Conservation (phyloP, 176 grass and related monocot genomes). For the Pontederia paniculata region DNA sequence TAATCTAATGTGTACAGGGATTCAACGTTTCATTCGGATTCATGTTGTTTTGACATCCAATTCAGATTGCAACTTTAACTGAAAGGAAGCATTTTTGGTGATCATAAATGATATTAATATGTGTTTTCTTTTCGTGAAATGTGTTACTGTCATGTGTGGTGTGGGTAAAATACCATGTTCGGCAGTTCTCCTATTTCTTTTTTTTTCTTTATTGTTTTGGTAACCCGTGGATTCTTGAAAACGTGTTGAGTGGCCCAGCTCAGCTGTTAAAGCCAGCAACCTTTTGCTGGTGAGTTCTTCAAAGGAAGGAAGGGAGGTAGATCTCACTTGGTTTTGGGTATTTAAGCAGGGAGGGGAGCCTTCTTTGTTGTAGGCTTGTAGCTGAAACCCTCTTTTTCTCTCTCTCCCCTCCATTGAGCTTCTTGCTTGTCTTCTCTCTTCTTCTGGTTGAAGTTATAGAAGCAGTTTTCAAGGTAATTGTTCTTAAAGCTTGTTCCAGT, state of each 20-base stretch:
- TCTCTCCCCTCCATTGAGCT: neutral
- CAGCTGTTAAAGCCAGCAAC: neutral
- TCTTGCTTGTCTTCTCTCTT: neutral
- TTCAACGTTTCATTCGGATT: no score
- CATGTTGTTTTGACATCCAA: no score
- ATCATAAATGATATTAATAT: no score
- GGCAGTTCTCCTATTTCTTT: no score
- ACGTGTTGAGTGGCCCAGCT: neutral
- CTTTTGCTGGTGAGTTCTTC: neutral
- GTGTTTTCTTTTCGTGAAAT: no score
- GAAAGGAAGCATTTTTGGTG: no score
- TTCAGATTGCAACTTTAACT: no score
- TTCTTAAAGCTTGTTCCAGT: no score
- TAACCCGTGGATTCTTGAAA: neutral
- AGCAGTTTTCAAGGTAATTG: no score
- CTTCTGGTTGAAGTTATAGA: neutral
- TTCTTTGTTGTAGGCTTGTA: neutral
- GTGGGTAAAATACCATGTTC: no score
- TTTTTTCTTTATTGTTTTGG: neutral
- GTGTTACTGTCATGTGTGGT: no score
- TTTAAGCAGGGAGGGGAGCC: constrained; percentile 4
- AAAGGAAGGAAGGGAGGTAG: neutral
- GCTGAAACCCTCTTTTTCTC: neutral
- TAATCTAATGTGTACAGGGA: no score
- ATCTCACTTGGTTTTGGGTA: neutral